Percentiles rank a stretch among this genome's conserved stretches.
phyloP scores from a whole-genome alignment of 495 filamentous ascomycete species.

The Alectoria sarmentosa region DNA sequence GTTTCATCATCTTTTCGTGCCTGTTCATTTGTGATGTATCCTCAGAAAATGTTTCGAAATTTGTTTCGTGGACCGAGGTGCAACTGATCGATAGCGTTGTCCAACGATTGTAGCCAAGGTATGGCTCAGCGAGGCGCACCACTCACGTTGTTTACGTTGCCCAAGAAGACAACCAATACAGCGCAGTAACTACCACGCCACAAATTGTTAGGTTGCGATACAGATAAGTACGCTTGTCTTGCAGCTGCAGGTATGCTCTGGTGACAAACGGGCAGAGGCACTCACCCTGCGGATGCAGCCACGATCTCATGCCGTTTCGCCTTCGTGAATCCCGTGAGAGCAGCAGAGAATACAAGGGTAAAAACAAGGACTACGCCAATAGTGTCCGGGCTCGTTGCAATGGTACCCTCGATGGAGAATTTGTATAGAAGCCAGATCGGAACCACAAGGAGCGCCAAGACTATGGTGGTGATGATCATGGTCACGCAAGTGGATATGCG shows the following conservation, averaged over 20 bases:
- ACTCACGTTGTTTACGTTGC: constrained; percentile 23
- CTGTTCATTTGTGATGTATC: no score
- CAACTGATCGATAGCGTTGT: no score
- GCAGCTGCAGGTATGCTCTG: neutral
- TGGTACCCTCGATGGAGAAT: constrained; percentile 23
- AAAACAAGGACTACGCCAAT: constrained; percentile 31
- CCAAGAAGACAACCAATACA: constrained; percentile 28
- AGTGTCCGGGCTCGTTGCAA: constrained; percentile 12
- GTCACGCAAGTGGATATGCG: constrained; percentile 34
- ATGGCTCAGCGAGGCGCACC: neutral
- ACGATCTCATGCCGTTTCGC: constrained; percentile 40
- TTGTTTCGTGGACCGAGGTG: no score
- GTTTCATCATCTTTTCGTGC: no score
- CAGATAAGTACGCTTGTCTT: no score
- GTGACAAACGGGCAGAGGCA: no score
- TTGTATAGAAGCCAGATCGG: constrained; percentile 37
- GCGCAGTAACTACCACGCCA: constrained; percentile 26
- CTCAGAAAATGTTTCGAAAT: no score
- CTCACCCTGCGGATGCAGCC: constrained; percentile 37
- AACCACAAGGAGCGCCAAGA: constrained; percentile 36
- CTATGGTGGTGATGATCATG: constrained; percentile 31
- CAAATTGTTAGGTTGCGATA: neutral
- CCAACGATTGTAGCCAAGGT: no score
- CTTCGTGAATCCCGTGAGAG: constrained; percentile 33
- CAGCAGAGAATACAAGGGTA: constrained; percentile 34